Conservation (phyloP, 371 early-diverging fungal genomes). For the Mortierella sp. region DNA sequence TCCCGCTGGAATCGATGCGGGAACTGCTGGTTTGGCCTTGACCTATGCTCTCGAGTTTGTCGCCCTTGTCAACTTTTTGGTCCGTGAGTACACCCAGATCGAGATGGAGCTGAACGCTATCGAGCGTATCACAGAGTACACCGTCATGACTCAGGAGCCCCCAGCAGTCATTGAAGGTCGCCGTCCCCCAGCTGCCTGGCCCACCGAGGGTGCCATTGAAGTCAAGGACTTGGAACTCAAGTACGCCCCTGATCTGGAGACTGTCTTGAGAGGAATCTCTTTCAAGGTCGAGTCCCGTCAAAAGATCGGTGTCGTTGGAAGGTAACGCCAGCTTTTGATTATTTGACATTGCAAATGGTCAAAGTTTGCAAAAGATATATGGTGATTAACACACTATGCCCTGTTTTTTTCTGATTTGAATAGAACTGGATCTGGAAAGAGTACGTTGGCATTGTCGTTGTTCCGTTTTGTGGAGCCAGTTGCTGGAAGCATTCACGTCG, state of each 20-base stretch:
- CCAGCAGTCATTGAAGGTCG: slow-evolving; percentile 63
- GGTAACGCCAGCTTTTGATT: slow-evolving; percentile 29
- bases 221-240: slow-evolving; percentile 73
- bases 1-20: slow-evolving; percentile 75
- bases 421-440: slow-evolving; percentile 87
- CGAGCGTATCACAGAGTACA: slow-evolving; percentile 88
- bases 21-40: slow-evolving; percentile 86
- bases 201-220: slow-evolving; percentile 75
- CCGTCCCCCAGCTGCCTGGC: slow-evolving; percentile 82
- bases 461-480: slow-evolving; percentile 83
- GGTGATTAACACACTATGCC: not conserved
- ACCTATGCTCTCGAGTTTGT: slow-evolving; percentile 82
- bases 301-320: slow-evolving; percentile 84
- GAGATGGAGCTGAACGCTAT: slow-evolving; percentile 90
- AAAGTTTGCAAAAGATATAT: not conserved
- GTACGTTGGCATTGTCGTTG: slow-evolving; percentile 79
- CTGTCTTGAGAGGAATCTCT: slow-evolving; percentile 77
- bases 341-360: not conserved
- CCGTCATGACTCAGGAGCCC: slow-evolving; percentile 83
- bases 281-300: slow-evolving; percentile 74
- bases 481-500: slow-evolving; percentile 80
- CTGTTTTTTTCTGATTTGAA: not conserved
- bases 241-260: slow-evolving; percentile 74
- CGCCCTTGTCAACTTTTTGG: slow-evolving; percentile 48
- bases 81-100: slow-evolving; percentile 73